Conservation (phyloP, 805 yeast genomes). For the Kodamaea restingae region DNA sequence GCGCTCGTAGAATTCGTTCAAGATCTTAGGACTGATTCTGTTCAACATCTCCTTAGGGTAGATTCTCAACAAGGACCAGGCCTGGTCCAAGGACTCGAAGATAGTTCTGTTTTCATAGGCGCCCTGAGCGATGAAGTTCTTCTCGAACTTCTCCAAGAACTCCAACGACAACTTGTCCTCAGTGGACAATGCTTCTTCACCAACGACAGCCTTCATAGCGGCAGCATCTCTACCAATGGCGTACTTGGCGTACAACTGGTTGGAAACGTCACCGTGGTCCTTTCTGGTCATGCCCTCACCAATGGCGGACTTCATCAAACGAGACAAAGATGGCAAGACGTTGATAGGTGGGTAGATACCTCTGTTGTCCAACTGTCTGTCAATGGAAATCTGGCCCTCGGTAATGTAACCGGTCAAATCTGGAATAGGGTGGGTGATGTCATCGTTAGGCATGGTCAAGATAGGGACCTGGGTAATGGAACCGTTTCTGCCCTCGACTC, state of each 20-base stretch:
- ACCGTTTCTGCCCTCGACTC: slow-evolving; percentile 99
- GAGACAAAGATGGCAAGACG: slow-evolving; percentile 93
- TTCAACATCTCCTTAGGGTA: slow-evolving; percentile 98
- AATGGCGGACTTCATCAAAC: slow-evolving; percentile 98
- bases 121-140: slow-evolving; percentile 92
- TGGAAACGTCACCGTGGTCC: slow-evolving; percentile 99
- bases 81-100: slow-evolving; percentile 93
- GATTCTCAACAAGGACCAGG: slow-evolving; percentile 96
- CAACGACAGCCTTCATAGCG: slow-evolving; percentile 99
- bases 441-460: slow-evolving; percentile 99
- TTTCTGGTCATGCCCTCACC: slow-evolving; percentile 99
- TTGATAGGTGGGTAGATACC: slow-evolving; percentile 99
- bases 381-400: slow-evolving; percentile 97
- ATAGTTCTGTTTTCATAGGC: slow-evolving; percentile 94
- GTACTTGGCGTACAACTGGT: slow-evolving; percentile 97
- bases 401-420: slow-evolving; percentile 99
- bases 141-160: slow-evolving; percentile 96
- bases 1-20: slow-evolving; percentile 93
- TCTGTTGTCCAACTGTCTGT: slow-evolving; percentile 92
- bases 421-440: slow-evolving; percentile 99
- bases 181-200: slow-evolving; percentile 97
- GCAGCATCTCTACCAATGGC: slow-evolving; percentile 99
- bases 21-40: slow-evolving; percentile 96
- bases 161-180: slow-evolving; percentile 97
- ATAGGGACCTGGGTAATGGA: slow-evolving; percentile 98